These are phyloP conservation scores for Colletotrichum cuscutae DNA, from an alignment of 2,329 filamentous ascomycete species.

Conservation along the genomic window DNA sequence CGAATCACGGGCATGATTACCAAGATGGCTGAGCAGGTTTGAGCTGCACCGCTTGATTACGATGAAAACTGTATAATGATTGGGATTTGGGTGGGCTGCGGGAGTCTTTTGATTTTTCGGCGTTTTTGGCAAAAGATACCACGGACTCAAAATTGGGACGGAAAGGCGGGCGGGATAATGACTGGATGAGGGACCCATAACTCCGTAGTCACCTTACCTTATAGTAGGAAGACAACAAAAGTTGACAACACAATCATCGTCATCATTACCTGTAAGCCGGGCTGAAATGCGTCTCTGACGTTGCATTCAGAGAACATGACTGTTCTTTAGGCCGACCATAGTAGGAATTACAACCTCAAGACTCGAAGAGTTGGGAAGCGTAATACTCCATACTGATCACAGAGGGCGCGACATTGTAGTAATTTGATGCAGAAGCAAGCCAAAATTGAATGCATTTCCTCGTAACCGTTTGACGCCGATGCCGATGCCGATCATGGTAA, in stretches of 20 bases:
- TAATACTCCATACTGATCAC: too few species aligned
- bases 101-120: neutral
- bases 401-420: too few species aligned
- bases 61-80: neutral
- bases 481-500: conserved; percentile 28
- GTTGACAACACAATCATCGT: neutral
- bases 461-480: conserved; percentile 21
- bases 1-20: conserved; percentile 52
- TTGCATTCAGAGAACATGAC: too few species aligned
- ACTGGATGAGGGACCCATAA: neutral
- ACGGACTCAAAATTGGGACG: neutral
- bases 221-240: neutral
- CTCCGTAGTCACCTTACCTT: neutral
- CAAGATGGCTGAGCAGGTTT: conserved; percentile 19
- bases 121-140: conserved; percentile 12
- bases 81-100: neutral
- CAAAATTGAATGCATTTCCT: conserved; percentile 46
- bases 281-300: too few species aligned
- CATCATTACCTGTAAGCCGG: too few species aligned
- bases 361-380: too few species aligned
- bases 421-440: neutral
- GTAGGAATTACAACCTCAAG: too few species aligned
- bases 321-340: too few species aligned
- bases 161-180: neutral
- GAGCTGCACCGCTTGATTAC: neutral